Conservation (phyloP, 768 basidiomycete genomes). For the Boletellus emodensis region DNA sequence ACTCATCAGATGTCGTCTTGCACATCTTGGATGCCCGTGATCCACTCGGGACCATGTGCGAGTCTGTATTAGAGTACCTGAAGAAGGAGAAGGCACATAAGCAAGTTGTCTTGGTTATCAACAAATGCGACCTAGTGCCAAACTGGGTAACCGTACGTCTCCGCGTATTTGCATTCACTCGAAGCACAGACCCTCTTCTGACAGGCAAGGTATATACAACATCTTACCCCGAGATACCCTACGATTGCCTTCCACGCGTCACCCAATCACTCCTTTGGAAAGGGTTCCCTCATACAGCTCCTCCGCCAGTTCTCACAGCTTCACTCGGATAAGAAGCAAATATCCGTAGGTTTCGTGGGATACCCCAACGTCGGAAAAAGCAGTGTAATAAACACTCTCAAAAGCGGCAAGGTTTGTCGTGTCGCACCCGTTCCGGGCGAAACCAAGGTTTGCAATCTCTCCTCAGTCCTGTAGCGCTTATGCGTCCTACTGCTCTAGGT, state of each 20-base stretch:
- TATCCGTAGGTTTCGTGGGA: constrained; percentile 95
- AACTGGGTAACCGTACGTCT: constrained; percentile 94
- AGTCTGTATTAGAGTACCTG: constrained; percentile 88
- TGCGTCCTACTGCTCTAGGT: constrained; percentile 40
- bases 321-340: constrained; percentile 98
- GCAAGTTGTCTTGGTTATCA: constrained; percentile 93
- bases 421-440: constrained; percentile 98
- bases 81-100: constrained; percentile 97
- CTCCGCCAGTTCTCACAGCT: constrained; percentile 94
- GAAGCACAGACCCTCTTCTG: not conserved
- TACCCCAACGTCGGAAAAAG: constrained; percentile 99
- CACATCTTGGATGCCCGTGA: constrained; percentile 96
- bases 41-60: constrained; percentile 92
- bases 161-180: not conserved
- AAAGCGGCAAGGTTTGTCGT: constrained; percentile 94
- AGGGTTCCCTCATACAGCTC: constrained; percentile 95
- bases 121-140: constrained; percentile 98
- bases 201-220: constrained; percentile 93
- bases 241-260: constrained; percentile 99
- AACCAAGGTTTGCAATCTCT: constrained; percentile 61
- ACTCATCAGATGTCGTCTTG: constrained; percentile 94
- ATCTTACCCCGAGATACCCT: constrained; percentile 90
- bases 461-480: not conserved
- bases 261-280: constrained; percentile 98
- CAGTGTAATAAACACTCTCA: constrained; percentile 96